Evolutionary conservation across 768 basidiomycete genomes (phyloP).

Genomic region (Roridomyces roridus): DNA sequence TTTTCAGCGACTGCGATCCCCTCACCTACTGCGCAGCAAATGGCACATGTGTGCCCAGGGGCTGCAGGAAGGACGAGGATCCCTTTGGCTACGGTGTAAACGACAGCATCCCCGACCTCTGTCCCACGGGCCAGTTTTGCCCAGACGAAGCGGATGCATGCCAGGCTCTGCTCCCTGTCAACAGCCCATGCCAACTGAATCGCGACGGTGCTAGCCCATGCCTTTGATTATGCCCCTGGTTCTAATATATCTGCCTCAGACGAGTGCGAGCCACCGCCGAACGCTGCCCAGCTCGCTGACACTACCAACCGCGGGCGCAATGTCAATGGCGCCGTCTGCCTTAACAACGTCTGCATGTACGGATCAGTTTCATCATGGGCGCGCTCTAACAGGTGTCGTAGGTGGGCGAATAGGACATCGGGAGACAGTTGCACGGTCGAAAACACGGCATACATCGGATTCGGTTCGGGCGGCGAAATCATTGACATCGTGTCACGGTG

Average conservation of each 20-base stretch:
- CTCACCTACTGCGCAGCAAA: conserved; percentile 66
- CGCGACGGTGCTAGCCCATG: conserved; percentile 71
- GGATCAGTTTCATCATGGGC: neutral
- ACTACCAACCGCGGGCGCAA: conserved; percentile 70
- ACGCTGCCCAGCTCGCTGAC: conserved; percentile 68
- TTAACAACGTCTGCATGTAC: conserved; percentile 85
- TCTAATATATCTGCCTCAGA: too few relatives aligned
- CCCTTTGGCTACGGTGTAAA: conserved; percentile 68
- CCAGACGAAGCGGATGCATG: conserved; percentile 84
- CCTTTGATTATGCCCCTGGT: neutral
- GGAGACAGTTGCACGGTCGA: conserved; percentile 71
- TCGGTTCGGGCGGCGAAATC: conserved; percentile 63
- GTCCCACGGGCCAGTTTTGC: conserved; percentile 71
- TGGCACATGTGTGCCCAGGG: conserved; percentile 63
- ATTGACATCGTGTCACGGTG: conserved; percentile 85
- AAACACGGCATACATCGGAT: conserved; percentile 81
- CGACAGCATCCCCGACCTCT: conserved; percentile 62
- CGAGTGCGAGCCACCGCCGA: conserved; percentile 74
- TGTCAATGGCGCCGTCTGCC: conserved; percentile 82
- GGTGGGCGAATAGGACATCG: conserved; percentile 81
- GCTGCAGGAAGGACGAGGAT: conserved; percentile 79
- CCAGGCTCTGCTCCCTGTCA: conserved; percentile 62
- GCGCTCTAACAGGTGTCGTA: conserved; percentile 32
- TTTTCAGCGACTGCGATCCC: conserved; percentile 79
- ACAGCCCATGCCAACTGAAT: conserved; percentile 81